phyloP scores from a whole-genome alignment of 371 early-diverging fungal species.

The Mucor mucedo region DNA sequence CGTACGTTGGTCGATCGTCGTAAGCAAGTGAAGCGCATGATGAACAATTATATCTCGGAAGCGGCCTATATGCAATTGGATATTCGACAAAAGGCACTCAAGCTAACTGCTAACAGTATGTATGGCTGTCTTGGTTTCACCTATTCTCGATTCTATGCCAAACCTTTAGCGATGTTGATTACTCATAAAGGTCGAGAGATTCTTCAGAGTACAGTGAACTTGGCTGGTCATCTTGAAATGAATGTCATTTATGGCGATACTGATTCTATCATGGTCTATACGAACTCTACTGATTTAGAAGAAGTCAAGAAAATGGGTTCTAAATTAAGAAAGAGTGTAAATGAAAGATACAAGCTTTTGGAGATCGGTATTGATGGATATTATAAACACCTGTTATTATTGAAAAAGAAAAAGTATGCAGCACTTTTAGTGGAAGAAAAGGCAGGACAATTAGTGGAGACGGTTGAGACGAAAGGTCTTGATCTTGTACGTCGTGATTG shows the following conservation, averaged over 20 bases:
- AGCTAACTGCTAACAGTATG: conserved; percentile 99
- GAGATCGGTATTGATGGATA: conserved; percentile 99
- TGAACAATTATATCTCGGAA: conserved; percentile 77
- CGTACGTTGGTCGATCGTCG: conserved; percentile 92
- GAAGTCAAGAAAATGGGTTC: conserved; percentile 86
- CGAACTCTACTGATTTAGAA: conserved; percentile 76
- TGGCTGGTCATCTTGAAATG: conserved; percentile 79
- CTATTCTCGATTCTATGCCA: conserved; percentile 98
- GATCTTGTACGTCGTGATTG: conserved; percentile 99
- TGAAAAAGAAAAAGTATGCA: conserved; percentile 99
- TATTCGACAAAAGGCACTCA: conserved; percentile 97
- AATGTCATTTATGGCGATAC: conserved; percentile 99
- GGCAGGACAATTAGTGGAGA: conserved; percentile 59
- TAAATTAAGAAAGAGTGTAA: conserved; percentile 85
- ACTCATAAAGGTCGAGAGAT: conserved; percentile 98
- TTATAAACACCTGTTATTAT: conserved; percentile 91
- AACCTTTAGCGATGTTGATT: conserved; percentile 97
- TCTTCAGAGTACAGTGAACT: conserved; percentile 92
- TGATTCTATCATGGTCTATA: conserved; percentile 99
- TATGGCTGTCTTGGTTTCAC: conserved; percentile 99
- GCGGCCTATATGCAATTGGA: conserved; percentile 76
- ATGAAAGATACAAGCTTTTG: conserved; percentile 89
- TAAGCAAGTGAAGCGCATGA: conserved; percentile 87
- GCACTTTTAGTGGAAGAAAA: conserved; percentile 78
- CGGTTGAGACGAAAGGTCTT: conserved; percentile 96